Evolutionary conservation across 2,329 filamentous ascomycete species (phyloP).

Genomic region (Scytalidium sp.): DNA sequence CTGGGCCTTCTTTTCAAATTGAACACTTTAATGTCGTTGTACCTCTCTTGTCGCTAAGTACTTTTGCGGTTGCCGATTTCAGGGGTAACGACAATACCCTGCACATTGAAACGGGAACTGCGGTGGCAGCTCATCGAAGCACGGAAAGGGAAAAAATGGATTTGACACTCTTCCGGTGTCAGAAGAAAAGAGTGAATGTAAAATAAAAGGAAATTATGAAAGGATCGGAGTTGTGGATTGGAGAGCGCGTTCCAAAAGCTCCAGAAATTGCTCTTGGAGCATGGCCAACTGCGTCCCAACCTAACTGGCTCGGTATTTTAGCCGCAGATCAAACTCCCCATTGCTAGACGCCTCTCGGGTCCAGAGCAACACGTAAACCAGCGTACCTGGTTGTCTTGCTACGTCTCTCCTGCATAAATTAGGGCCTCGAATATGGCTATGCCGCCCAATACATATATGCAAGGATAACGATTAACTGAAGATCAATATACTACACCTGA

Average conservation of each 20-base stretch:
- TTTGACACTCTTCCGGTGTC: background rate
- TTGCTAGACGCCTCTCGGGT: background rate
- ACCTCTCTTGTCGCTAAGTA: slow-evolving; percentile 12
- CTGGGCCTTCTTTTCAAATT: slow-evolving; percentile 11
- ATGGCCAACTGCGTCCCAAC: no score
- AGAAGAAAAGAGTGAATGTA: background rate
- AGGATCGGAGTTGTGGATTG: background rate
- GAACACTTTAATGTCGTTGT: slow-evolving; percentile 6
- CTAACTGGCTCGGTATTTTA: background rate
- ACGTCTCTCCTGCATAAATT: background rate
- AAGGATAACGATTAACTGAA: no score
- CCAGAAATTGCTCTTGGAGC: background rate
- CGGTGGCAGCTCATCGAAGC: slow-evolving; percentile 17
- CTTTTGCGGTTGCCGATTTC: slow-evolving; percentile 15
- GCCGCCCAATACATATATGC: no score
- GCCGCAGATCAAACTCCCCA: background rate
- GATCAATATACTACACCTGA: no score
- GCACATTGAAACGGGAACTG: slow-evolving; percentile 24
- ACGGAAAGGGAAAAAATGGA: background rate
- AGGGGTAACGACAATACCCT: slow-evolving; percentile 21
- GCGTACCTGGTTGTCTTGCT: background rate
- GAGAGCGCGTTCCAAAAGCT: background rate
- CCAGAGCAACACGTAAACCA: background rate
- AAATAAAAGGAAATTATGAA: background rate
- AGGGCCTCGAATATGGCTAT: background rate